Conservation (phyloP, 768 basidiomycete species). For the Mycena albidolilacea region DNA sequence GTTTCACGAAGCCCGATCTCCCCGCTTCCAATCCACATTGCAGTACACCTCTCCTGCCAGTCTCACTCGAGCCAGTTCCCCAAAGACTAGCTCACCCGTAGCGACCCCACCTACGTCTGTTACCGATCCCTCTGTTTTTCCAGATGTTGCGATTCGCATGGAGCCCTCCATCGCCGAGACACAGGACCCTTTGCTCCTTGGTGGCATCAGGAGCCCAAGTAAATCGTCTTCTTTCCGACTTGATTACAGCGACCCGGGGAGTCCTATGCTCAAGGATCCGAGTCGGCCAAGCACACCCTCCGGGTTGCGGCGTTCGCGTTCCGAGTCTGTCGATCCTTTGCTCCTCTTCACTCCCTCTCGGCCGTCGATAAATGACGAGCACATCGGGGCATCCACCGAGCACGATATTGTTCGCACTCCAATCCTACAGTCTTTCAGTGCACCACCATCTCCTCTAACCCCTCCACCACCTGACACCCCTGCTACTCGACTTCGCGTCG, state of each 20-base stretch:
- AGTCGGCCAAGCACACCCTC: conserved; percentile 26
- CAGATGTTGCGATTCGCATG: background rate
- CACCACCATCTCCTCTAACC: conserved; percentile 27
- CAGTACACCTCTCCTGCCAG: conserved; percentile 21
- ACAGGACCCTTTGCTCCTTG: conserved; percentile 23
- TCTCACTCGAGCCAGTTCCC: conserved; percentile 19
- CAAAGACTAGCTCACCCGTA: conserved; percentile 21
- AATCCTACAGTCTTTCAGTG: background rate
- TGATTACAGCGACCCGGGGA: conserved; percentile 2
- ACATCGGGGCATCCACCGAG: conserved; percentile 20
- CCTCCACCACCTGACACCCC: background rate
- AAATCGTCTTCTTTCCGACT: background rate
- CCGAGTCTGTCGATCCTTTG: conserved; percentile 31
- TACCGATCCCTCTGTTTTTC: conserved; percentile 10
- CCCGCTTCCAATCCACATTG: conserved; percentile 6
- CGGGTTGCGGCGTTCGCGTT: conserved; percentile 48
- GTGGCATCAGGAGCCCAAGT: conserved; percentile 54
- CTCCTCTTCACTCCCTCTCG: conserved; percentile 33
- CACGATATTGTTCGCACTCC: conserved; percentile 6
- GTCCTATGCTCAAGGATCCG: conserved; percentile 4
- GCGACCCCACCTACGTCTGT: conserved; percentile 25
- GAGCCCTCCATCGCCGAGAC: background rate
- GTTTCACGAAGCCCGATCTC: background rate
- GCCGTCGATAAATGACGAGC: conserved; percentile 26
- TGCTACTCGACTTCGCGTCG: conserved; percentile 8